A percentile compares a stretch with the other conserved stretches of the same genome.
Conservation (phyloP, 805 yeast species). For the Candida ovalis region DNA sequence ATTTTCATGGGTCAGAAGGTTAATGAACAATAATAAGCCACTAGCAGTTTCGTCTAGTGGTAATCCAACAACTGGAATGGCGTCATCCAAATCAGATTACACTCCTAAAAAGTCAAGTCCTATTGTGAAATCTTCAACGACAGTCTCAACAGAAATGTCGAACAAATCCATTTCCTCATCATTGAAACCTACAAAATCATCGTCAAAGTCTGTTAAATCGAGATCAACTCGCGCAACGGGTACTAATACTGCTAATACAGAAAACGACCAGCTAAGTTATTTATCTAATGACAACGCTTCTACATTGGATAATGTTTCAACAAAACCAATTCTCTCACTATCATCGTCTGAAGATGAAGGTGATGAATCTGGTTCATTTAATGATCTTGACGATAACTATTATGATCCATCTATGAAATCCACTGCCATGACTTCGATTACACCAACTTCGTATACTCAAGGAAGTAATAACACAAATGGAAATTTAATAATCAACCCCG, state of each 20-base stretch:
- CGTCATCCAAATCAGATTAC: slow-evolving; percentile 1
- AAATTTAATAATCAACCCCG: slow-evolving; percentile 22
- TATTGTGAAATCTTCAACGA: slow-evolving; percentile 3
- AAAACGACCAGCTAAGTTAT: slow-evolving; percentile 15
- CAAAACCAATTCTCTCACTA: slow-evolving; percentile 45
- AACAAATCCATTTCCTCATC: neutral
- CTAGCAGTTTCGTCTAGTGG: neutral
- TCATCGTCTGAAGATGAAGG: slow-evolving; percentile 29
- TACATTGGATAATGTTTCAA: slow-evolving; percentile 37
- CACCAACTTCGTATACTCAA: slow-evolving; percentile 33
- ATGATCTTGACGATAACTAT: slow-evolving; percentile 9
- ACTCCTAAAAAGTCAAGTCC: slow-evolving; percentile 6
- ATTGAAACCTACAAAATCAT: neutral
- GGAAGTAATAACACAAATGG: slow-evolving; percentile 15
- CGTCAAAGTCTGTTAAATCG: slow-evolving; percentile 1
- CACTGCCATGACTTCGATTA: slow-evolving; percentile 48
- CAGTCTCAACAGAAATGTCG: neutral
- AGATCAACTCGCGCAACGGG: slow-evolving; percentile 1
- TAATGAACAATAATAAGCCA: slow-evolving; percentile 29
- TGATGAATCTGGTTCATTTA: slow-evolving; percentile 10
- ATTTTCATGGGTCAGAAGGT: slow-evolving; percentile 33
- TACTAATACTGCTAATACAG: neutral
- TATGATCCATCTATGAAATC: slow-evolving; percentile 33
- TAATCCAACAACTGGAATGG: neutral
- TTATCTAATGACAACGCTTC: slow-evolving; percentile 17